Evolutionary conservation across 2,329 filamentous ascomycete genomes (phyloP), one percentile per base, ranked within the genome.

Genomic region (Aotearoamyces nothofagi): DNA sequence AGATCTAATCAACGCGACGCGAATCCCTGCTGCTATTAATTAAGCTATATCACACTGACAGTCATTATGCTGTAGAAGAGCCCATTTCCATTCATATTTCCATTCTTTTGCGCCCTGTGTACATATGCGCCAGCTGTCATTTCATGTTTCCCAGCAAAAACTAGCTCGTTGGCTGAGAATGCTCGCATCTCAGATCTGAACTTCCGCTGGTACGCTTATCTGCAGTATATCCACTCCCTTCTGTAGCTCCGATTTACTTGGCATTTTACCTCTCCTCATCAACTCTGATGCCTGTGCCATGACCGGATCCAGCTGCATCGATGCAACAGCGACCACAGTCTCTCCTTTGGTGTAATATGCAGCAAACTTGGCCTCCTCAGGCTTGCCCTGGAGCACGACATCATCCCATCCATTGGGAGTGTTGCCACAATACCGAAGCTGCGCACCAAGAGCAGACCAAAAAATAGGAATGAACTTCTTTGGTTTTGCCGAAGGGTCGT

Each of bases 351-450:
- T 76, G 51, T 94, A 98, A 55, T 81, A 98, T 0, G 83, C 87
- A 5, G 78, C 74, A 47, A 93, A 98, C 47, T 83, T 84, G 34
- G 69, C 70, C 47, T 86, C 71, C 4, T 74, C 75, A 0, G 76
- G 70, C 41, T 80, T 69, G 9, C 87, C 87, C 28, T 79, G 68
- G 8, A 98, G 43, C 1, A 96, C 64, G 4, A 94, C 47, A 42
- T 92, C 84, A 48, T 98, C 90, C 59, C 71, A 96, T 1, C 87
- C 87, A 30, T 70, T 68, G 0, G 62, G 56, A 0, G 86, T 83
- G 57, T 87, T 90, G 9, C 90, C 90, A 47, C 84, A 93, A 61
- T 98, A 98, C 25, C 90, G 71, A 44, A 98, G 55, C 56, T 98
- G 90, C 5, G 74, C 68, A 4, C 86, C 83, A 4, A 98, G 59